A percentile compares a stretch with the other conserved stretches of the same genome.
These are phyloP conservation scores for Saccharomycopsis fibuligera DNA, from an alignment of 805 yeast genomes.

Conservation along the genomic window DNA sequence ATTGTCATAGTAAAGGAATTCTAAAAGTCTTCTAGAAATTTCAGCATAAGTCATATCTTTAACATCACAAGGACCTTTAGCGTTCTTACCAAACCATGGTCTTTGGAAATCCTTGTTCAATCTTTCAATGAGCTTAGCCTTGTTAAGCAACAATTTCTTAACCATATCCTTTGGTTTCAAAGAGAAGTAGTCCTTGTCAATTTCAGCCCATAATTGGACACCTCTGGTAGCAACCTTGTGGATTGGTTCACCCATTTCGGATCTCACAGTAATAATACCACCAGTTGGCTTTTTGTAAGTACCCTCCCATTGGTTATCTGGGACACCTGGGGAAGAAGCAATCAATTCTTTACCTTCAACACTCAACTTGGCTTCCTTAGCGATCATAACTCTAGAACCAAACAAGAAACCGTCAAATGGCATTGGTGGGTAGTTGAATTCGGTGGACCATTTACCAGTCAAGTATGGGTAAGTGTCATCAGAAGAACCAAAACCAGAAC, in stretches of 20 bases:
- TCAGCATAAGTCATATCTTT: slow-evolving; percentile 95
- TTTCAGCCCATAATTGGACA: slow-evolving; percentile 94
- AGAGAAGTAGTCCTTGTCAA: slow-evolving; percentile 88
- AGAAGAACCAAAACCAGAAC: slow-evolving; percentile 97
- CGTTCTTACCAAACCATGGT: slow-evolving; percentile 90
- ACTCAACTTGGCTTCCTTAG: slow-evolving; percentile 92
- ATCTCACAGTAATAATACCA: slow-evolving; percentile 91
- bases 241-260: slow-evolving; percentile 99
- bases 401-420: slow-evolving; percentile 96
- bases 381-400: slow-evolving; percentile 96
- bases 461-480: slow-evolving; percentile 96
- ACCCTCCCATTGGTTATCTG: slow-evolving; percentile 84
- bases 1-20: slow-evolving; percentile 79
- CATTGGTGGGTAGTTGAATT: slow-evolving; percentile 92
- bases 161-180: slow-evolving; percentile 84
- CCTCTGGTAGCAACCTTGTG: slow-evolving; percentile 98
- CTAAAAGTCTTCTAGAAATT: slow-evolving; percentile 81
- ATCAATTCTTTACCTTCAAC: slow-evolving; percentile 91
- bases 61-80: slow-evolving; percentile 76
- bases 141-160: slow-evolving; percentile 76
- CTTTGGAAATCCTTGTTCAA: slow-evolving; percentile 95
- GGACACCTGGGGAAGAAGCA: slow-evolving; percentile 84
- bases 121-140: slow-evolving; percentile 74
- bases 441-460: slow-evolving; percentile 93
- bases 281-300: slow-evolving; percentile 95